Evolutionary conservation across 2,329 filamentous ascomycete species (phyloP).

Genomic region (Fusarium devonianum): DNA sequence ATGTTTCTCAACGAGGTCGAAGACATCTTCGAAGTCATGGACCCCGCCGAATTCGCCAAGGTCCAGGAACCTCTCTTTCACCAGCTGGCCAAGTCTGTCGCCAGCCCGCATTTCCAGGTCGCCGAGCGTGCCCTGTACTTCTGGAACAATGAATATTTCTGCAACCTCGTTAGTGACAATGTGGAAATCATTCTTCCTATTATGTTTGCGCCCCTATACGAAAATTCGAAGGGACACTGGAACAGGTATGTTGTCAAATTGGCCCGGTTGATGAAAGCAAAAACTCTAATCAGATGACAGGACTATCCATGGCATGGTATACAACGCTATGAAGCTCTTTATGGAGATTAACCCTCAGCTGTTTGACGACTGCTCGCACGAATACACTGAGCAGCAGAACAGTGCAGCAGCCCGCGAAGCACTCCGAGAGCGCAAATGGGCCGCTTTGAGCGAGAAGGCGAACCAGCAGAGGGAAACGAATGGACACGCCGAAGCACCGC

Average conservation of each 20-base stretch:
- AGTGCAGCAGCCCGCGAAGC: constrained; percentile 85
- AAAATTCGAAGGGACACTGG: constrained; percentile 99
- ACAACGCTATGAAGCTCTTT: constrained; percentile 99
- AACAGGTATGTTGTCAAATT: constrained; percentile 74
- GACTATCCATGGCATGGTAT: constrained; percentile 99
- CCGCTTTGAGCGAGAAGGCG: constrained; percentile 81
- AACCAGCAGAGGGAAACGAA: constrained; percentile 65
- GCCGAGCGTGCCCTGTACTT: constrained; percentile 97
- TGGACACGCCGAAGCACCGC: constrained; percentile 41
- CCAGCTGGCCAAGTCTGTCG: constrained; percentile 95
- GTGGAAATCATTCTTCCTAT: constrained; percentile 98
- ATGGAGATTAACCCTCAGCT: constrained; percentile 99
- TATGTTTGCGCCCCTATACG: constrained; percentile 98
- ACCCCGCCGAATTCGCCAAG: constrained; percentile 97
- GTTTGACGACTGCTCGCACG: constrained; percentile 97
- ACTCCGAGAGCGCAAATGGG: constrained; percentile 86
- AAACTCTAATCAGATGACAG: constrained; percentile 56
- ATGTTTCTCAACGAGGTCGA: constrained; percentile 99
- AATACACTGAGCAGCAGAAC: constrained; percentile 97
- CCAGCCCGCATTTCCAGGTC: constrained; percentile 98
- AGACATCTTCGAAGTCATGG: constrained; percentile 99
- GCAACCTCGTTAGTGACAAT: constrained; percentile 98
- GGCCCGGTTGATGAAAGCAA: background rate
- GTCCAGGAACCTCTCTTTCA: constrained; percentile 98
- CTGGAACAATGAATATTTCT: constrained; percentile 99